phyloP scores from a whole-genome alignment of 2,329 filamentous ascomycete genomes.

The Paecilomyces sp. region DNA sequence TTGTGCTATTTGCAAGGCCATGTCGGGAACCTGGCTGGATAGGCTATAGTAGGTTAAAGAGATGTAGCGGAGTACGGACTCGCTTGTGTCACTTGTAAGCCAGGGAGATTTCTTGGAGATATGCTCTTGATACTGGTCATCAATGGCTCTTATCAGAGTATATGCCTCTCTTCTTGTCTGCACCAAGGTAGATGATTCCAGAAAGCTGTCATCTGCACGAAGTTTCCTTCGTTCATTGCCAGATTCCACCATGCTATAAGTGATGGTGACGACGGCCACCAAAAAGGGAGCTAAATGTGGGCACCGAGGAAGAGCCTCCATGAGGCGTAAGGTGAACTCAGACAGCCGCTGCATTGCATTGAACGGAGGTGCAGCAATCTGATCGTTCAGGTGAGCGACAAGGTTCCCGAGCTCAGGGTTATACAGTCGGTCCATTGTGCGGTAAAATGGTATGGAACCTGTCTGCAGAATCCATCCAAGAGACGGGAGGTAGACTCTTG shows the following conservation, averaged over 20 bases:
- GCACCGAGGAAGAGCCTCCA: slow-evolving; percentile 21
- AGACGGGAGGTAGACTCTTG: slow-evolving; percentile 25
- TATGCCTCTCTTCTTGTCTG: slow-evolving; percentile 18
- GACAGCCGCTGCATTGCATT: slow-evolving; percentile 18
- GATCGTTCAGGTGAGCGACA: slow-evolving; percentile 22
- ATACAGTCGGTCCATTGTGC: slow-evolving; percentile 22
- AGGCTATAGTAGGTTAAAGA: slow-evolving; percentile 23
- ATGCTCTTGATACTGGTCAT: slow-evolving; percentile 29
- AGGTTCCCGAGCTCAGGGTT: slow-evolving; percentile 19
- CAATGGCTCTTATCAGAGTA: slow-evolving; percentile 22
- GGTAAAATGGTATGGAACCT: slow-evolving; percentile 29
- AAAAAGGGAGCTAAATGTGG: slow-evolving; percentile 19
- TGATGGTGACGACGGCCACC: slow-evolving; percentile 14
- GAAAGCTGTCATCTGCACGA: slow-evolving; percentile 12
- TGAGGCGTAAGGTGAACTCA: slow-evolving; percentile 20
- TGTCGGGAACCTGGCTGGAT: slow-evolving; percentile 19
- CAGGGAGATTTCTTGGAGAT: slow-evolving; percentile 36
- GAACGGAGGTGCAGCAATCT: slow-evolving; percentile 17
- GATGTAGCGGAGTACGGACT: slow-evolving; percentile 27
- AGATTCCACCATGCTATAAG: slow-evolving; percentile 22
- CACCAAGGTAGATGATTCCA: slow-evolving; percentile 11
- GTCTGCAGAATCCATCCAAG: slow-evolving; percentile 29
- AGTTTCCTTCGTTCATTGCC: slow-evolving; percentile 18
- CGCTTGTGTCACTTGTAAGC: slow-evolving; percentile 35
- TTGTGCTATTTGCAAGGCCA: slow-evolving; percentile 26